Evolutionary conservation across 305 asterid species (phyloP).

Genomic region (Fraxinus albicans): DNA sequence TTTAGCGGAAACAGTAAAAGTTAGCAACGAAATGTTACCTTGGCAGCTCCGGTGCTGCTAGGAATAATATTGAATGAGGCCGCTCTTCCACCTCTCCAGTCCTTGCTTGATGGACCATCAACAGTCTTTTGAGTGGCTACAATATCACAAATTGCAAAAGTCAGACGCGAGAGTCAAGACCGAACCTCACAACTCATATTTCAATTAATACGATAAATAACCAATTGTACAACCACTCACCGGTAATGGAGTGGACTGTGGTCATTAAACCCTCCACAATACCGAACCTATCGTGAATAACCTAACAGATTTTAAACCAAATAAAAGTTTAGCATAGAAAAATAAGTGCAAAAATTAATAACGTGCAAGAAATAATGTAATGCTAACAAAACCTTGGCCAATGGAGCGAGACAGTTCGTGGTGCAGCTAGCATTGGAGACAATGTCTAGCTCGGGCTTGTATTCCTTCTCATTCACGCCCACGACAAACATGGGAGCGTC

Average conservation of each 20-base stretch:
- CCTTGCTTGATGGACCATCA: conserved; percentile 58
- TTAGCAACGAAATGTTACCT: conserved; percentile 26
- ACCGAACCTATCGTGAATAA: conserved; percentile 54
- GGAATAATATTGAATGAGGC: conserved; percentile 59
- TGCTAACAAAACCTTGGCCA: conserved; percentile 44
- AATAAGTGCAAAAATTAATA: neutral
- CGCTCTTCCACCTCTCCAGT: conserved; percentile 66
- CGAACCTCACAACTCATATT: neutral
- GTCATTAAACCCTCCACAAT: conserved; percentile 61
- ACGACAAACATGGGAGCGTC: conserved; percentile 67
- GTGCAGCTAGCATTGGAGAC: conserved; percentile 65
- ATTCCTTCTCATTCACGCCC: conserved; percentile 54
- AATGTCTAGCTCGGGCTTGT: conserved; percentile 40
- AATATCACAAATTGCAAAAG: neutral
- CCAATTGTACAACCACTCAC: conserved; percentile 21
- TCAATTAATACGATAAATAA: neutral
- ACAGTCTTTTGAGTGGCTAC: conserved; percentile 56
- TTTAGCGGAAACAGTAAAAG: neutral
- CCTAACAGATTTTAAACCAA: conserved; percentile 21
- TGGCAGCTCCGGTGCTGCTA: conserved; percentile 66
- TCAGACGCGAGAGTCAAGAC: neutral
- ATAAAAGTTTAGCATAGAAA: neutral
- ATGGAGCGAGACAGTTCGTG: conserved; percentile 61
- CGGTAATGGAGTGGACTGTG: conserved; percentile 55
- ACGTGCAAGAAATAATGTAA: neutral